Conservation (phyloP, 23 red algal species). For the Gracilaria gracilis region DNA sequence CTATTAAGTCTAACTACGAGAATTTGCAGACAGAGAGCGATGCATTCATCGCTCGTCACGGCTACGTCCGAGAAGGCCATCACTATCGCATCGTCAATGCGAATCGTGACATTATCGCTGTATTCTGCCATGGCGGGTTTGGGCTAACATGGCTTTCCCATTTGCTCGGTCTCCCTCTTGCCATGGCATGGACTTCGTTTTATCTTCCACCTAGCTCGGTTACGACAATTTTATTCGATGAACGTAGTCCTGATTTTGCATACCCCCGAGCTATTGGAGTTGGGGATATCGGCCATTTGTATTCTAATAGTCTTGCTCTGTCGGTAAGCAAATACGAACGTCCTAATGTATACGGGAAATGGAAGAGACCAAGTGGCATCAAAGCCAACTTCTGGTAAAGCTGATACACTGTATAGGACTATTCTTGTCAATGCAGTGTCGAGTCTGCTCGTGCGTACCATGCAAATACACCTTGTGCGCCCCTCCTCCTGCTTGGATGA, state of each 20-base stretch:
- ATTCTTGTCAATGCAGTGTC: background rate
- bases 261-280: conserved; percentile 86
- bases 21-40: conserved; percentile 64
- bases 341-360: conserved; percentile 70
- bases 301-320: conserved; percentile 65
- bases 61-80: conserved; percentile 81
- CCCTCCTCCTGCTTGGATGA: background rate
- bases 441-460: background rate
- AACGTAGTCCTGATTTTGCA: conserved; percentile 77
- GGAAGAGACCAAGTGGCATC: conserved; percentile 85
- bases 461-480: too few species aligned
- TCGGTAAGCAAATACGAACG: conserved; percentile 82
- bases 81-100: conserved; percentile 66
- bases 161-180: conserved; percentile 84
- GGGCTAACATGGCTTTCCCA: conserved; percentile 98
- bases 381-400: conserved; percentile 96
- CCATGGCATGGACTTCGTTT: conserved; percentile 85
- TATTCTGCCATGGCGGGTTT: conserved; percentile 99
- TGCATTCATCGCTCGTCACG: conserved; percentile 90
- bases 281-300: conserved; percentile 85
- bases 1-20: conserved; percentile 53
- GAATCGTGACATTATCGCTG: conserved; percentile 77
- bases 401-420: background rate
- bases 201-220: conserved; percentile 90
- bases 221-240: conserved; percentile 96